Conservation (phyloP, 2,329 filamentous ascomycete genomes). For the Emmonsiellopsis sp. region DNA sequence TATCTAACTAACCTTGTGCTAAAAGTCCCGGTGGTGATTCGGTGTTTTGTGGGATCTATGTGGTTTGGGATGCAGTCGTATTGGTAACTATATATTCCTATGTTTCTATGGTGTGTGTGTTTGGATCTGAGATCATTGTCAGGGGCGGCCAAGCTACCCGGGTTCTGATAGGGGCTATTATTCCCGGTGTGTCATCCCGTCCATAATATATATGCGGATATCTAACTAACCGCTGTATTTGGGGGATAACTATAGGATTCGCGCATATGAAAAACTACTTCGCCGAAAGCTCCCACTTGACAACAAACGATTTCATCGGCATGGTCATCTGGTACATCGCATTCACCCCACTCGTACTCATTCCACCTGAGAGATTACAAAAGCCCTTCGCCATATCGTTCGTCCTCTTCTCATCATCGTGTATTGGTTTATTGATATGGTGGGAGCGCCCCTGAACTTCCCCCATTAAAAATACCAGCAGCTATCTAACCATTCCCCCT, state of each 20-base stretch:
- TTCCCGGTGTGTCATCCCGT: constrained; percentile 8
- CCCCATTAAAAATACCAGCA: not conserved
- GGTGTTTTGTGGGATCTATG: constrained; percentile 9
- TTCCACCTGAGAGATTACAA: constrained; percentile 16
- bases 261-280: constrained; percentile 18
- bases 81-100: constrained; percentile 3
- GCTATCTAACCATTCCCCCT: not conserved
- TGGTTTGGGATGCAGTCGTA: constrained; percentile 15
- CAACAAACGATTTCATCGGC: constrained; percentile 19
- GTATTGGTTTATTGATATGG: constrained; percentile 14
- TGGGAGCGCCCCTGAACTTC: not conserved
- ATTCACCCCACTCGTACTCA: constrained; percentile 15
- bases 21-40: not conserved
- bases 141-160: constrained; percentile 18
- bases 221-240: too few relatives aligned
- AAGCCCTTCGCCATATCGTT: constrained; percentile 18
- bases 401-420: constrained; percentile 14
- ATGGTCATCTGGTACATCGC: constrained; percentile 17
- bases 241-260: not conserved
- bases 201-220: not conserved
- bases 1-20: constrained; percentile 7
- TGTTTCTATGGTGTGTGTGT: not conserved
- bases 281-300: constrained; percentile 15
- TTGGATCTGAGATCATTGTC: not conserved
- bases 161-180: constrained; percentile 14